These are phyloP conservation scores for Whalleya microplaca DNA, from an alignment of 2,329 filamentous ascomycete genomes.

Conservation along the genomic window DNA sequence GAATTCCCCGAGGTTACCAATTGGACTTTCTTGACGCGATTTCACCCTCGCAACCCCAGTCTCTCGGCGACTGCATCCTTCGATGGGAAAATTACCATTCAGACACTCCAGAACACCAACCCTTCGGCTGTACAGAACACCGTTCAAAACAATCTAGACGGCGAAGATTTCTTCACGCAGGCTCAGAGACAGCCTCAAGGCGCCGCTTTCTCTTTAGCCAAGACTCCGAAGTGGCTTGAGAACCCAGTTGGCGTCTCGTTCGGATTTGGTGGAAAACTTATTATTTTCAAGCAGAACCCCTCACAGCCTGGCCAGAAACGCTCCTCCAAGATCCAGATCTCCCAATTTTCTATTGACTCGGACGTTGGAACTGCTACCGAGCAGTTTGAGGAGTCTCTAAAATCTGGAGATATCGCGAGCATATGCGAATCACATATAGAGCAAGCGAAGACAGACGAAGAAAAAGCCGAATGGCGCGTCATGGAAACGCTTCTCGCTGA, in stretches of 20 bases:
- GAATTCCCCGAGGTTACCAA: slow-evolving; percentile 98
- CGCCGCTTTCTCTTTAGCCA: slow-evolving; percentile 82
- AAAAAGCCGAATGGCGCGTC: slow-evolving; percentile 95
- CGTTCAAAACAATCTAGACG: slow-evolving; percentile 74
- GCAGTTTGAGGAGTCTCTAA: slow-evolving; percentile 82
- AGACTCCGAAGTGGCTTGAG: slow-evolving; percentile 89
- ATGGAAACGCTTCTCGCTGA: slow-evolving; percentile 85
- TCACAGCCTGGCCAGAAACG: slow-evolving; percentile 64
- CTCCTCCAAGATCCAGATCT: slow-evolving; percentile 79
- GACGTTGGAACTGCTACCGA: slow-evolving; percentile 82
- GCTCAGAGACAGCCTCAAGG: slow-evolving; percentile 90
- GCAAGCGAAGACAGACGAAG: slow-evolving; percentile 79
- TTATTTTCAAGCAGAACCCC: slow-evolving; percentile 69
- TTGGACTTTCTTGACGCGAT: slow-evolving; percentile 95
- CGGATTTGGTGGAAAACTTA: slow-evolving; percentile 91
- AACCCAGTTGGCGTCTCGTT: slow-evolving; percentile 85
- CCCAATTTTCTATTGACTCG: slow-evolving; percentile 86
- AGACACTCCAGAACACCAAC: slow-evolving; percentile 94
- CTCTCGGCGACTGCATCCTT: slow-evolving; percentile 95
- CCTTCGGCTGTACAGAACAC: slow-evolving; percentile 69
- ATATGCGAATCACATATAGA: slow-evolving; percentile 82
- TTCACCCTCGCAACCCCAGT: slow-evolving; percentile 91
- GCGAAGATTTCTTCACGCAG: slow-evolving; percentile 95
- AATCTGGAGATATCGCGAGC: slow-evolving; percentile 73
- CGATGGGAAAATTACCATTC: slow-evolving; percentile 92